Evolutionary conservation across 306 rosid genomes (phyloP), one percentile per base, ranked within the genome.

Genomic region (Neltuma alba): DNA sequence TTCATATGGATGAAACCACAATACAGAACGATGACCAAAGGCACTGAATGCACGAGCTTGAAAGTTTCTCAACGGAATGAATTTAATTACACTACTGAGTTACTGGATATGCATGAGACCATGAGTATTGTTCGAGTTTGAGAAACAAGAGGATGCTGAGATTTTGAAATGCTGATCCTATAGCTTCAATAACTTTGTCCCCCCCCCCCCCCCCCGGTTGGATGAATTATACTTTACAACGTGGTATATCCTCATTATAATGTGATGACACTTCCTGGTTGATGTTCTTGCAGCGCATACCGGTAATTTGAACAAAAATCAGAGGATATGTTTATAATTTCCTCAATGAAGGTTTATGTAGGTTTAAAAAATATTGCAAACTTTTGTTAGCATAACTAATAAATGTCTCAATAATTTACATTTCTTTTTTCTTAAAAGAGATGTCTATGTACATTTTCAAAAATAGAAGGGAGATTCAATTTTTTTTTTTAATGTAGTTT

Each of bases 231-330:
- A 20, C 44, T 9, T 9, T 34, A 8, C 70, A 64, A 8, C 45
- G 20, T 65, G 27, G 6, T n/a, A 54, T 54, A 54, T 54, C 27
- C 44, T 64, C 70, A 8, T 34, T 18, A 64, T 64, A 45, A 66
- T 66, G 72, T 66, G 72, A 38, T 66, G 2, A 14, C 48, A 37
- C 38, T n/a, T 25, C 23, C 25, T 66, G 16, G 30, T 10, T 38
- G 27, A n/a, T 66, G 34, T 68, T 38, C 73, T 68, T 40, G 52
- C 52, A 68, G 73, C 23, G 54, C 54, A 41, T 68, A 68, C 54
- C 54, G 73, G 45, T 54, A 54, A 54, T 21, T 54, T 54, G 13
- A 54, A n/a, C 30, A 8, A n/a, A 21, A 54, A 8, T 21, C 13
- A 54, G 13, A 54, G 61, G 9, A 8, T 4, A 54, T n/a, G 0